Evolutionary conservation across 139 green algal genomes (phyloP).

Genomic region (Chlamydomonas sphaeroides): DNA sequence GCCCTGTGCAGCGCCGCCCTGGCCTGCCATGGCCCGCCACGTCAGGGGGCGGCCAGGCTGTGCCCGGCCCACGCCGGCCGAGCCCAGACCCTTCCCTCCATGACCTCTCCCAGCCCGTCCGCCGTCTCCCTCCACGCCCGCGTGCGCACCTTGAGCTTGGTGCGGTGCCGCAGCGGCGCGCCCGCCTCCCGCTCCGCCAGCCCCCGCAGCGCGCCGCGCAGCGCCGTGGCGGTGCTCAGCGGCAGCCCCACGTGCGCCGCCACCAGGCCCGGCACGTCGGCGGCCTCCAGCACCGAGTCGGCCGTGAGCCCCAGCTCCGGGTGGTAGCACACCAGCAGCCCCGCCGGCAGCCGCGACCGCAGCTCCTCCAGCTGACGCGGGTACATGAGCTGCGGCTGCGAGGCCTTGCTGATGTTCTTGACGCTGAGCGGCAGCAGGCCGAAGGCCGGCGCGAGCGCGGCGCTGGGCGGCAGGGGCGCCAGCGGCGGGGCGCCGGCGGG

Average conservation of each 20-base stretch:
- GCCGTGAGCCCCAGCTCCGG: constrained; percentile 33
- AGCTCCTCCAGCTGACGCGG: constrained; percentile 9
- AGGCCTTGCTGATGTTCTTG: constrained; percentile 40
- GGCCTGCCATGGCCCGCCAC: too few species aligned
- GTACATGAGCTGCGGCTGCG: constrained; percentile 31
- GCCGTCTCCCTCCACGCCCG: neutral
- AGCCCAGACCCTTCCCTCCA: too few species aligned
- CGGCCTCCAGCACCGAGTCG: constrained; percentile 6
- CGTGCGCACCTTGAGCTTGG: constrained; percentile 31
- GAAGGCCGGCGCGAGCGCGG: constrained; percentile 15
- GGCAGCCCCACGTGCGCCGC: constrained; percentile 48
- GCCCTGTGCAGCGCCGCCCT: too few species aligned
- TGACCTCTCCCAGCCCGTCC: too few species aligned
- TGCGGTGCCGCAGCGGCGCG: constrained; percentile 22
- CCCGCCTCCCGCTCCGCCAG: constrained; percentile 21
- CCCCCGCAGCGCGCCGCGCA: constrained; percentile 21
- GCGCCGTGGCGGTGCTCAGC: constrained; percentile 20
- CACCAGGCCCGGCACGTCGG: constrained; percentile 43
- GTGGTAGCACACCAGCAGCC: constrained; percentile 47
- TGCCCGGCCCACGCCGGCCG: too few species aligned
- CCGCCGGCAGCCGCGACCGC: neutral
- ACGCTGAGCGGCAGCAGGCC: constrained; percentile 35
- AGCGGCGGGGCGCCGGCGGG: neutral
- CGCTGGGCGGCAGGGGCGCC: neutral
- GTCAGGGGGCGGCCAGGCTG: too few species aligned